Conservation (phyloP, 2,329 filamentous ascomycete genomes). For the Fusarium hainanense region DNA sequence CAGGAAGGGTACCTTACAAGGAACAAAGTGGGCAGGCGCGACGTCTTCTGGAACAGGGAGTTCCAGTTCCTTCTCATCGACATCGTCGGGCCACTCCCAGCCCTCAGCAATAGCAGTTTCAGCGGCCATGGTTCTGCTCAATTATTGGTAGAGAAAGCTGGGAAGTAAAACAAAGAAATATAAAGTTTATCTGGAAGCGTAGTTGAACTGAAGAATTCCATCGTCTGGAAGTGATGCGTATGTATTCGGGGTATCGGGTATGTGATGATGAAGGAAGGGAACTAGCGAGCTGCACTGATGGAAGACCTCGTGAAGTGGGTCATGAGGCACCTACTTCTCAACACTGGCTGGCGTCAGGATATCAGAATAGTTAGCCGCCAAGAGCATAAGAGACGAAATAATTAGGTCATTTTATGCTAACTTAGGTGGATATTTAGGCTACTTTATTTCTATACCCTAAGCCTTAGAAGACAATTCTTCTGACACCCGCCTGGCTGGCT, state of each 20-base stretch:
- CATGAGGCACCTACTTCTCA: not conserved
- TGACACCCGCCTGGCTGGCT: not conserved
- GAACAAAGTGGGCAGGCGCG: not conserved
- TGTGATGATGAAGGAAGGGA: not conserved
- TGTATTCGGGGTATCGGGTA: not conserved
- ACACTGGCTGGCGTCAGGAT: not conserved
- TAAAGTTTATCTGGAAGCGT: too few relatives aligned
- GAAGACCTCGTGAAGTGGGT: not conserved
- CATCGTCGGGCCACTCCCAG: not conserved
- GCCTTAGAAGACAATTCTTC: too few relatives aligned
- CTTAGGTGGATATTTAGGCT: too few relatives aligned
- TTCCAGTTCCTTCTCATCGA: too few relatives aligned
- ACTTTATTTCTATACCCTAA: too few relatives aligned
- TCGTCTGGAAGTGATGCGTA: not conserved
- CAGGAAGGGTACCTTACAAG: not conserved
- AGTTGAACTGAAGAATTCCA: not conserved
- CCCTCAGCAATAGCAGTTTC: not conserved
- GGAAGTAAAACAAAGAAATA: too few relatives aligned
- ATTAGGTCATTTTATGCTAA: too few relatives aligned
- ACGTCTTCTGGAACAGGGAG: not conserved
- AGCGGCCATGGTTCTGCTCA: too few relatives aligned
- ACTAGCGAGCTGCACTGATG: not conserved
- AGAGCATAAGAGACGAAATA: too few relatives aligned
- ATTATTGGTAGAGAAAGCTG: too few relatives aligned
- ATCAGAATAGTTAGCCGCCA: too few relatives aligned